Percentiles rank a stretch among this genome's conserved stretches.
Conservation (phyloP, 345 rosid genomes). For the Corchorus olitorius region DNA sequence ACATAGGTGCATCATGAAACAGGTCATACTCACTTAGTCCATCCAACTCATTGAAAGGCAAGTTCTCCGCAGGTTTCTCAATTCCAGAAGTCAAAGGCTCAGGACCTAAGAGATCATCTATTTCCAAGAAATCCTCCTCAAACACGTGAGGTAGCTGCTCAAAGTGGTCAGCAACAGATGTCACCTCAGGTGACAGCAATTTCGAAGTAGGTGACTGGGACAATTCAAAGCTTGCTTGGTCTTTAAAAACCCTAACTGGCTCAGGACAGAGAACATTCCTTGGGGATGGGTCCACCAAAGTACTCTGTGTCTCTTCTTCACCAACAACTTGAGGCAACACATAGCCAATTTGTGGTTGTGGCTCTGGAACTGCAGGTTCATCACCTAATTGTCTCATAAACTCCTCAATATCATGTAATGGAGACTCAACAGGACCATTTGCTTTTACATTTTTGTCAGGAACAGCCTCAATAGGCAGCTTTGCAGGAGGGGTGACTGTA, state of each 20-base stretch:
- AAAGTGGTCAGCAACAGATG: constrained; percentile 28
- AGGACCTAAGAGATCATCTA: constrained; percentile 61
- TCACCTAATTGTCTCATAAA: constrained; percentile 40
- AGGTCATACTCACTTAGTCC: constrained; percentile 51
- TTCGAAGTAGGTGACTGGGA: constrained; percentile 37
- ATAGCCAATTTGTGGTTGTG: constrained; percentile 11
- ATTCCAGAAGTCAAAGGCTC: constrained; percentile 31
- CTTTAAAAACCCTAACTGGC: constrained; percentile 17
- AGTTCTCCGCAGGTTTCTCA: constrained; percentile 32
- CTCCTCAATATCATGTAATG: constrained; percentile 49
- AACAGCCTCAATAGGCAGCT: constrained; percentile 31
- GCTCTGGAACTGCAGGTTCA: constrained; percentile 34
- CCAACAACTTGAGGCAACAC: constrained; percentile 35
- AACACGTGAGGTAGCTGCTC: constrained; percentile 16
- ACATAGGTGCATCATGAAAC: constrained; percentile 51
- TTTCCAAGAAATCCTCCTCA: constrained; percentile 72
- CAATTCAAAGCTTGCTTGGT: constrained; percentile 32
- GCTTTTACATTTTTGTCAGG: constrained; percentile 29
- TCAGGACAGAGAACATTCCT: constrained; percentile 34
- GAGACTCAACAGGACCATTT: constrained; percentile 27
- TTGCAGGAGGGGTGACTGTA: constrained; percentile 24
- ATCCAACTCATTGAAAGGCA: constrained; percentile 38
- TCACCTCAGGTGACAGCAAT: constrained; percentile 41
- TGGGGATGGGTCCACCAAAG: constrained; percentile 35
- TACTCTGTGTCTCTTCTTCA: constrained; percentile 46